Percentiles rank a stretch among this genome's conserved stretches.
Conservation (phyloP, 345 rosid species). For the Excoecaria cochinchinensis region DNA sequence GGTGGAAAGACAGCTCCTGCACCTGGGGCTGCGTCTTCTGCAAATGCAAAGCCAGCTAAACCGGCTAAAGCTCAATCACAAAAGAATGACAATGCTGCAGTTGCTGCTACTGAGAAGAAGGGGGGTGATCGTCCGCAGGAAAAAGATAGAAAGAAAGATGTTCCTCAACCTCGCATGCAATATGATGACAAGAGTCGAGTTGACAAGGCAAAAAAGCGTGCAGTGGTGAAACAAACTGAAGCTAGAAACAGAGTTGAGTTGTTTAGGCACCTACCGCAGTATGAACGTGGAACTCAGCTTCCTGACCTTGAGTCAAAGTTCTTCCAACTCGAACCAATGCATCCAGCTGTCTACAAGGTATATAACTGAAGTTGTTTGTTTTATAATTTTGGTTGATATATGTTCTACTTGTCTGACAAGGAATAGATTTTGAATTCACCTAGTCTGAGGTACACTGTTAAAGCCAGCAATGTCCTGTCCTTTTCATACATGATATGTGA, state of each 20-base stretch:
- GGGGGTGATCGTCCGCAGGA: constrained; percentile 63
- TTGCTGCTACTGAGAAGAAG: constrained; percentile 68
- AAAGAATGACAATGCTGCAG: constrained; percentile 53
- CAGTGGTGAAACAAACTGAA: constrained; percentile 87
- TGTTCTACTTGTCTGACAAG: neutral
- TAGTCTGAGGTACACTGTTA: neutral
- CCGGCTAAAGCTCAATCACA: constrained; percentile 49
- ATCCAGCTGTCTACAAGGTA: constrained; percentile 94
- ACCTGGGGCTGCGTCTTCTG: constrained; percentile 32
- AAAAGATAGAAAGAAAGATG: constrained; percentile 93
- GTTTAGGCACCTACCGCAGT: constrained; percentile 97
- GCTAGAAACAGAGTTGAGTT: constrained; percentile 86
- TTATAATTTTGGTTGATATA: neutral
- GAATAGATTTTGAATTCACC: neutral
- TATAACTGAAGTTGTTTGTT: neutral
- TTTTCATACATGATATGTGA: neutral
- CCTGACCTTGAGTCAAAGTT: constrained; percentile 80
- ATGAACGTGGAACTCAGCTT: constrained; percentile 88
- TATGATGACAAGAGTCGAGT: constrained; percentile 87
- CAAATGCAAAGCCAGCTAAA: constrained; percentile 53
- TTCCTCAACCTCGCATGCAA: constrained; percentile 95
- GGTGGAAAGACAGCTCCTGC: constrained; percentile 47
- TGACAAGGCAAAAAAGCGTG: constrained; percentile 85
- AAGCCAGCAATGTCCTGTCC: neutral
- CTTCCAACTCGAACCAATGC: constrained; percentile 87